These are phyloP conservation scores for Trichoderma lentiforme DNA, from an alignment of 2,329 filamentous ascomycete genomes.

Conservation along the genomic window DNA sequence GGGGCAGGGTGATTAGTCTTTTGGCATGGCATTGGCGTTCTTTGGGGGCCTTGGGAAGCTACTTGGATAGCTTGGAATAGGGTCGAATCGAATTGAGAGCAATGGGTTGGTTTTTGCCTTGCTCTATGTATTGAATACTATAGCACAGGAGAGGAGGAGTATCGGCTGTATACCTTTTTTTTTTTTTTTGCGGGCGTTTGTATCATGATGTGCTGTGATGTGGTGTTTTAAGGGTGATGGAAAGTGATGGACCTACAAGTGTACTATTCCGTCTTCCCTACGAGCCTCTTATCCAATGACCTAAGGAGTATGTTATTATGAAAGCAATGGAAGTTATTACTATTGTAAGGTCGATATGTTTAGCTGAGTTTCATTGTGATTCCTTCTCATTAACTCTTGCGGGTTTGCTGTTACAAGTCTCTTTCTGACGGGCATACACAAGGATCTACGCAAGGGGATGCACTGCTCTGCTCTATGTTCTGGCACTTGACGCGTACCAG, in stretches of 20 bases:
- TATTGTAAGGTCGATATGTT: background rate
- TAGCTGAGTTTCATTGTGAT: background rate
- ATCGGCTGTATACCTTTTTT: constrained; percentile 10
- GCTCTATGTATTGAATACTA: constrained; percentile 17
- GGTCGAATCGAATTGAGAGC: background rate
- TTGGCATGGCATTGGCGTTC: constrained; percentile 23
- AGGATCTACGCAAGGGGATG: background rate
- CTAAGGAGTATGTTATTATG: background rate
- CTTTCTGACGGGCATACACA: background rate
- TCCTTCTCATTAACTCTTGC: background rate
- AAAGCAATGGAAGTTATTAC: background rate
- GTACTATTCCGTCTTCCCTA: background rate
- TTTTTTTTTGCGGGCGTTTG: background rate
- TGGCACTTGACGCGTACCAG: background rate
- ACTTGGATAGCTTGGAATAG: background rate
- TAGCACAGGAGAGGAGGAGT: background rate
- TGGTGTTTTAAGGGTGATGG: background rate
- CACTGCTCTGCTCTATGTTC: background rate
- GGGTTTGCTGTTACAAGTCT: background rate
- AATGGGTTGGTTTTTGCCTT: background rate
- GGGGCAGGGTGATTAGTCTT: constrained; percentile 9
- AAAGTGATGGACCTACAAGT: background rate
- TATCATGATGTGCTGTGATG: background rate
- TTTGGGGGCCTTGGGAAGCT: background rate
- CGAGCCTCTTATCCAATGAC: background rate